Conservation (phyloP, 208 protist genomes). For the Sergeia podlipaevii region DNA sequence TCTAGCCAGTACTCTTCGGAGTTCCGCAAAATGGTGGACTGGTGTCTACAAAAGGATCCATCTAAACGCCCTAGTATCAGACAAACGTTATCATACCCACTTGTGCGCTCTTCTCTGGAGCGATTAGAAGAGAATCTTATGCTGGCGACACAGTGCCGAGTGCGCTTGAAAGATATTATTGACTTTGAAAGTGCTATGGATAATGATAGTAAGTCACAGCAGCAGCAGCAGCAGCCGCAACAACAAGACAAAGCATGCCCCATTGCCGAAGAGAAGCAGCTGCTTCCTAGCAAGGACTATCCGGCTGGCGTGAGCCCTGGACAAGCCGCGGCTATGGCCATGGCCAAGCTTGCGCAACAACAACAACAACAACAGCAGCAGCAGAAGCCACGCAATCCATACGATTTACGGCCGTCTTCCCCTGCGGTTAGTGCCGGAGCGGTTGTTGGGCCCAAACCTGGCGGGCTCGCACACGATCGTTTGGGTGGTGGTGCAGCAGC, state of each 20-base stretch:
- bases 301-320: conserved; percentile 57
- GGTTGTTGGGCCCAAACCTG: neutral
- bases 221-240: conserved; percentile 6
- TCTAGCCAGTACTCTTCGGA: conserved; percentile 77
- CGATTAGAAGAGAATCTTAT: conserved; percentile 86
- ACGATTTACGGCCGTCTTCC: neutral
- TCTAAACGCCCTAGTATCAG: conserved; percentile 74
- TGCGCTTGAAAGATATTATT: conserved; percentile 86
- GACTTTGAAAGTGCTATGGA: conserved; percentile 63
- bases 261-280: neutral
- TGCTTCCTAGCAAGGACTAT: conserved; percentile 3
- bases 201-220: conserved; percentile 13
- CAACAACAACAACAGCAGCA: conserved; percentile 7
- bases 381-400: conserved; percentile 12
- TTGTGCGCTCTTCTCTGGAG: conserved; percentile 72
- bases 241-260: neutral
- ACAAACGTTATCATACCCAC: conserved; percentile 57
- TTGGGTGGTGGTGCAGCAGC: too few relatives aligned
- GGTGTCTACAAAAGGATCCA: conserved; percentile 86
- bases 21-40: conserved; percentile 85
- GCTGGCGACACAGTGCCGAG: conserved; percentile 84
- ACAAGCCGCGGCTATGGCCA: conserved; percentile 69
- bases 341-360: conserved; percentile 23
- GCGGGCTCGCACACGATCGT: too few relatives aligned
- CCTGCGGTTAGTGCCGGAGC: conserved; percentile 1